Evolutionary conservation across 192 early-diverging fungal genomes (phyloP), one percentile per base, ranked within the genome.

Genomic region (Cladochytrium replicatum): DNA sequence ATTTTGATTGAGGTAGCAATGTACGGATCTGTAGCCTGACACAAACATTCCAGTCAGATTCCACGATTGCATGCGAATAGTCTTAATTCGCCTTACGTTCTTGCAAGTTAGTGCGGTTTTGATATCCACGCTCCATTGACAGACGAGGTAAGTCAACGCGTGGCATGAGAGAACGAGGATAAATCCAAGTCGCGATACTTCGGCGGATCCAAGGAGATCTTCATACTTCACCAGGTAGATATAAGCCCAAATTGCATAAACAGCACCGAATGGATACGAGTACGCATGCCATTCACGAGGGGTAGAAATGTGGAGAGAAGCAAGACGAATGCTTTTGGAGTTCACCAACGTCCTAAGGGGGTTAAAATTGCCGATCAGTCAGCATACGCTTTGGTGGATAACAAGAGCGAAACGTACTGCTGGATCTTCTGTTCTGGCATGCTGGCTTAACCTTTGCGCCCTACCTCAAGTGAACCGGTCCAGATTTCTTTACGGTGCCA

Each of bases 71-170:
- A n/a, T n/a, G n/a, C n/a, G n/a, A n/a, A n/a, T n/a, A n/a, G n/a
- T n/a, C n/a, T n/a, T n/a, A n/a, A n/a, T n/a, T n/a, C 43, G 32
- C n/a, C n/a, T n/a, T 63, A 87, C 86, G 63, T 72, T 74, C 38
- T 57, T 69, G 67, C 91, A 95, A 7, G 92, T 96, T 46, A 93
- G 64, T 21, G 56, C 48, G 0, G 91, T 92, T 32, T 82, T 85
- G 32, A 86, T 63, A 22, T 72, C 74, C 21, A 97, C 86, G 67
- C 87, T 94, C 96, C 96, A 99, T 55, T 96, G 90, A 55, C 92
- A 85, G 29, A 74, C 71, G 34, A 99, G 70, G 62, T 92, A 92
- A 27, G 81, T 59, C 29, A 99, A 69, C 6, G 85, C 84, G 50
- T 99, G 81, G 32, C 67, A 41, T 43, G 81, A 81, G 15, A 84